Percentiles rank a stretch among this genome's conserved stretches.
Conservation (phyloP, 257 asterid species). For the Solanum chilense region DNA sequence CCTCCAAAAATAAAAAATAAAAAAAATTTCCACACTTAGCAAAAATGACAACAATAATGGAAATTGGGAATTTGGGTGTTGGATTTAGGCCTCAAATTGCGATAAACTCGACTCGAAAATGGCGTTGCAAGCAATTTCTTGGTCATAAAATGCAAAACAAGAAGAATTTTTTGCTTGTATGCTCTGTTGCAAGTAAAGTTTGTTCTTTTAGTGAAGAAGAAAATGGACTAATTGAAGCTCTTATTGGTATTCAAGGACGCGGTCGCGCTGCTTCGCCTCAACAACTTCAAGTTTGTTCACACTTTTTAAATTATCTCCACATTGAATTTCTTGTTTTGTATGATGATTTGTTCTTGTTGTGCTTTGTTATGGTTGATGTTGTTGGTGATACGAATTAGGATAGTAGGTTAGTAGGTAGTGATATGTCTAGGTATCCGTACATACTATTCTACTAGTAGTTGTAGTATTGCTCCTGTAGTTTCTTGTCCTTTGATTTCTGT, state of each 20-base stretch:
- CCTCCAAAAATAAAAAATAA: not conserved
- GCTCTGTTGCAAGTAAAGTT: not conserved
- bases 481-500: not conserved
- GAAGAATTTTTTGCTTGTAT: not conserved
- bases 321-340: not conserved
- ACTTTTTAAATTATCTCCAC: not conserved
- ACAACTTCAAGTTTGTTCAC: constrained; percentile 47
- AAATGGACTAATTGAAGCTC: constrained; percentile 45
- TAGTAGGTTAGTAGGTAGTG: not conserved
- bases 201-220: constrained; percentile 43
- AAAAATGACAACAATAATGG: constrained; percentile 14
- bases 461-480: not conserved
- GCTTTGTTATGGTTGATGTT: not conserved
- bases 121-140: not conserved
- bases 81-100: constrained; percentile 3
- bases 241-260: constrained; percentile 85
- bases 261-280: constrained; percentile 66
- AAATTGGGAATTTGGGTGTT: constrained; percentile 9
- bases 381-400: not conserved
- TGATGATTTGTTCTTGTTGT: not conserved
- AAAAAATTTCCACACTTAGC: not conserved
- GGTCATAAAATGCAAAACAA: not conserved
- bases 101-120: not conserved
- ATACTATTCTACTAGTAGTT: not conserved
- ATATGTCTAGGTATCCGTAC: not conserved